Percentiles rank a stretch among this genome's conserved stretches.
Evolutionary conservation across 1,284 basidiomycete genomes (phyloP).

Genomic region (Apiotrichum siamense): DNA sequence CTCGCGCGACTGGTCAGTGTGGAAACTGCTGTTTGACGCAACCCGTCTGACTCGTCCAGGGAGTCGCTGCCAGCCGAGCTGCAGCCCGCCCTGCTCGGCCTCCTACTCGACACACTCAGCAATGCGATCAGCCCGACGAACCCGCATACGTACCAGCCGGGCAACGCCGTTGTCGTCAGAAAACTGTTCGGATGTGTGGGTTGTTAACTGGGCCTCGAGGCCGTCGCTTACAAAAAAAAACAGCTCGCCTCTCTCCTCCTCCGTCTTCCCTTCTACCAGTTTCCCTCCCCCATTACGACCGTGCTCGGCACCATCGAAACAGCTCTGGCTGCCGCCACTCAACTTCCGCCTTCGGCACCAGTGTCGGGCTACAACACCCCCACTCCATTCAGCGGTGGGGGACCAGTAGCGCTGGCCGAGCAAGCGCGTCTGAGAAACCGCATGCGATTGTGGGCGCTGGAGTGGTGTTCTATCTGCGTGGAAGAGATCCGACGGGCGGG

Average conservation of each 20-base stretch:
- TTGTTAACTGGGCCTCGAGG: slow-evolving; percentile 7
- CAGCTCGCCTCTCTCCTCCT: slow-evolving; percentile 41
- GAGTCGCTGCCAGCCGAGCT: slow-evolving; percentile 42
- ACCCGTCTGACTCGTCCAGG: too few relatives aligned
- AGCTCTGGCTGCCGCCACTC: slow-evolving; percentile 27
- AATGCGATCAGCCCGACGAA: slow-evolving; percentile 35
- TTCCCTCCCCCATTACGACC: slow-evolving; percentile 35
- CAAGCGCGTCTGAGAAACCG: slow-evolving; percentile 20
- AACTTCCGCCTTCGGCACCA: slow-evolving; percentile 31
- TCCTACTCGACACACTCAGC: slow-evolving; percentile 37
- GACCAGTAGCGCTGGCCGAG: slow-evolving; percentile 5
- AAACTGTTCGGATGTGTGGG: slow-evolving; percentile 80
- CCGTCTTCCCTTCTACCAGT: slow-evolving; percentile 36
- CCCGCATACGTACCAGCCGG: slow-evolving; percentile 29
- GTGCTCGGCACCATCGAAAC: slow-evolving; percentile 33
- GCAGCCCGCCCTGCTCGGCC: slow-evolving; percentile 34
- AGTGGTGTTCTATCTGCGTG: slow-evolving; percentile 74
- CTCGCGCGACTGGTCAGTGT: slow-evolving; percentile 70
- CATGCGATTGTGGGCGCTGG: slow-evolving; percentile 51
- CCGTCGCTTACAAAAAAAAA: too few relatives aligned
- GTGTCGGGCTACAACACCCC: slow-evolving; percentile 39
- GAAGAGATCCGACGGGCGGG: slow-evolving; percentile 72
- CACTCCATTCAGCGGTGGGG: slow-evolving; percentile 46
- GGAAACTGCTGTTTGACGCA: too few relatives aligned
- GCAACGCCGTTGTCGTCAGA: slow-evolving; percentile 59